phyloP scores from a whole-genome alignment of 192 early-diverging fungal genomes.

The Coemansia aciculifera region DNA sequence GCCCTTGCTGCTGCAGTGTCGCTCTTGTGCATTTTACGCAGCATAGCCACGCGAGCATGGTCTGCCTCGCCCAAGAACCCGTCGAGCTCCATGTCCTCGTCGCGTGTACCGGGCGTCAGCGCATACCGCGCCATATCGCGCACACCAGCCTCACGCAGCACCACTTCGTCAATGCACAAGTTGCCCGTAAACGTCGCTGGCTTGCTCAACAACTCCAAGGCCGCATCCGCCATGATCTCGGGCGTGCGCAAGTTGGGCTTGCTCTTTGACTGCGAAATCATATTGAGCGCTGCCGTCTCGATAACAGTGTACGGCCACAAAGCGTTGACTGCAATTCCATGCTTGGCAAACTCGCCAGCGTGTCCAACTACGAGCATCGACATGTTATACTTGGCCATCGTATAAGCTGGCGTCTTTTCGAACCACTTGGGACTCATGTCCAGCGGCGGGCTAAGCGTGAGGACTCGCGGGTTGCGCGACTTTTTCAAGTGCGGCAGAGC shows the following conservation, averaged over 20 bases:
- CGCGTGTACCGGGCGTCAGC: conserved; percentile 56
- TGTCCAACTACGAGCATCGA: conserved; percentile 71
- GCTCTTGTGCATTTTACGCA: conserved; percentile 7
- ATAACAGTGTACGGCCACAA: conserved; percentile 78
- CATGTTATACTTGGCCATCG: conserved; percentile 78
- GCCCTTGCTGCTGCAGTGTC: background rate
- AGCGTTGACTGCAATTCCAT: conserved; percentile 76
- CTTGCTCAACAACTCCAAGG: conserved; percentile 64
- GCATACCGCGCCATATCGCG: conserved; percentile 72
- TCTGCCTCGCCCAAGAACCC: conserved; percentile 59
- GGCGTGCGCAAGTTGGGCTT: conserved; percentile 38
- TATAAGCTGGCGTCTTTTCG: conserved; percentile 63
- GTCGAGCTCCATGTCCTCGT: conserved; percentile 63
- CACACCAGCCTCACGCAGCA: conserved; percentile 70
- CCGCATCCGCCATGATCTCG: conserved; percentile 82
- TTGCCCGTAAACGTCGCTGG: conserved; percentile 63
- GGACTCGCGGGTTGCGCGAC: conserved; percentile 71
- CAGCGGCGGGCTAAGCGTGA: conserved; percentile 73
- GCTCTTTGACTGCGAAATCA: conserved; percentile 16
- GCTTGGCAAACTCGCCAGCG: conserved; percentile 63
- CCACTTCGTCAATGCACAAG: conserved; percentile 77
- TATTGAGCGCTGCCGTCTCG: conserved; percentile 68
- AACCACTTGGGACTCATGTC: conserved; percentile 71
- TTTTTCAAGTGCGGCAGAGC: conserved; percentile 67
- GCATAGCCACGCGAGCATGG: conserved; percentile 3